Evolutionary conservation across 495 filamentous ascomycete genomes (phyloP).

Genomic region (Ramalina intermedia): DNA sequence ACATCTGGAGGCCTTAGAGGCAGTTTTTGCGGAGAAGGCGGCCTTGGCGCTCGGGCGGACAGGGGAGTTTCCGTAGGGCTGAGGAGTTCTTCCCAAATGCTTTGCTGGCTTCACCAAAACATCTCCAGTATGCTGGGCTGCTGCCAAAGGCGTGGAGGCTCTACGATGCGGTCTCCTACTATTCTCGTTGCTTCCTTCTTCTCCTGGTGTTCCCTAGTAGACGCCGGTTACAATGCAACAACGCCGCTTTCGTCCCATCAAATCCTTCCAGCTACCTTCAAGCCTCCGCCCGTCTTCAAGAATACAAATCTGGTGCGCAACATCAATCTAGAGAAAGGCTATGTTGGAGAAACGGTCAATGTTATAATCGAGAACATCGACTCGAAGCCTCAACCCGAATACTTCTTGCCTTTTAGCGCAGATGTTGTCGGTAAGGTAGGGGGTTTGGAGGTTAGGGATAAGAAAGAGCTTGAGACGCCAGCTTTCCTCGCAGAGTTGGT

Average conservation of each 20-base stretch:
- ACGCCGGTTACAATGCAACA: conserved; percentile 22
- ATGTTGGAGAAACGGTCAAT: conserved; percentile 79
- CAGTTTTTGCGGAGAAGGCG: too few species aligned
- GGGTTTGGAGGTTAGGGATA: conserved; percentile 79
- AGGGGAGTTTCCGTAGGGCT: conserved; percentile 1
- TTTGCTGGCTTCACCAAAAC: not conserved
- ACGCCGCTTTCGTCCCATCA: conserved; percentile 29
- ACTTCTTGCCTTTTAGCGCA: conserved; percentile 72
- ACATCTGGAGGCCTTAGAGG: too few species aligned
- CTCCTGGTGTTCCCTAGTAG: conserved; percentile 11
- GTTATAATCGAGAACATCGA: conserved; percentile 82
- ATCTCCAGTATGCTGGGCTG: not conserved
- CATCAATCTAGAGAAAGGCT: conserved; percentile 84
- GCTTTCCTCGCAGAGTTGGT: conserved; percentile 54
- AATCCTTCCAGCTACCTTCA: conserved; percentile 57
- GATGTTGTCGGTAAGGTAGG: conserved; percentile 62
- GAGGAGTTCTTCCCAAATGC: conserved; percentile 1
- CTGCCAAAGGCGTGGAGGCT: not conserved
- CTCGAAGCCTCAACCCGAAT: conserved; percentile 64
- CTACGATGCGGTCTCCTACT: conserved; percentile 20
- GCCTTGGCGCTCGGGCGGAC: too few species aligned
- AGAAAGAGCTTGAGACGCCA: conserved; percentile 55
- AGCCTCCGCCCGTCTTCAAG: conserved; percentile 77
- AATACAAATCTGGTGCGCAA: conserved; percentile 82
- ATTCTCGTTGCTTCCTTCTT: conserved; percentile 16